Conservation (phyloP, 1,284 basidiomycete genomes). For the Xanthoconium separans region DNA sequence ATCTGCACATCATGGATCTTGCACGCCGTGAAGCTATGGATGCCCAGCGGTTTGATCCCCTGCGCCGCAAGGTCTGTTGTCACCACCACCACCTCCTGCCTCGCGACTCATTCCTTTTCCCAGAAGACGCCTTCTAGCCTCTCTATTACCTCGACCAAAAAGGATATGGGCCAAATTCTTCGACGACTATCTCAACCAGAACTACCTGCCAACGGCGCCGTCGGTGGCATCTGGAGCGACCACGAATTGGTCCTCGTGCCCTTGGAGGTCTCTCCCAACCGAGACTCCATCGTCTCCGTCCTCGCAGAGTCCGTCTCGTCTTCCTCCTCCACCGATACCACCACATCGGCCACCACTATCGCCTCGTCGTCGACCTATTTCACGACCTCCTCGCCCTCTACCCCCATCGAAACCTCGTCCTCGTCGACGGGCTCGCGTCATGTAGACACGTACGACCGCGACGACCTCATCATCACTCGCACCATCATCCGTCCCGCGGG, state of each 20-base stretch:
- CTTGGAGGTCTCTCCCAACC: slow-evolving; percentile 23
- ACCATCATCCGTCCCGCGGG: slow-evolving; percentile 29
- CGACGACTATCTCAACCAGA: slow-evolving; percentile 22
- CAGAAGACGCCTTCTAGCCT: slow-evolving; percentile 19
- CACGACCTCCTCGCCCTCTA: slow-evolving; percentile 19
- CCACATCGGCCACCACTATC: slow-evolving; percentile 6
- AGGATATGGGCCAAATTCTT: slow-evolving; percentile 29
- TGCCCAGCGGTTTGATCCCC: slow-evolving; percentile 33
- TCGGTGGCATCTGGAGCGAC: slow-evolving; percentile 34
- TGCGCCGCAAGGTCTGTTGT: slow-evolving; percentile 27
- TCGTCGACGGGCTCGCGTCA: slow-evolving; percentile 14
- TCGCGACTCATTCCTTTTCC: slow-evolving; percentile 19
- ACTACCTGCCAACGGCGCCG: slow-evolving; percentile 13
- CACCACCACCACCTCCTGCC: slow-evolving; percentile 12
- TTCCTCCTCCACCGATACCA: slow-evolving; percentile 16
- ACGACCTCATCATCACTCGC: slow-evolving; percentile 34
- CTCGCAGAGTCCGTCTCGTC: slow-evolving; percentile 19
- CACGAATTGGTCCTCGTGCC: slow-evolving; percentile 34
- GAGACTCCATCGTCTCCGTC: slow-evolving; percentile 20
- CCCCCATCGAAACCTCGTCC: slow-evolving; percentile 4
- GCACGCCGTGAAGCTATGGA: slow-evolving; percentile 31
- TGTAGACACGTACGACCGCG: slow-evolving; percentile 26
- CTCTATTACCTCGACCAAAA: slow-evolving; percentile 6
- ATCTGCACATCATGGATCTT: slow-evolving; percentile 27
- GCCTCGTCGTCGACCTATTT: slow-evolving; percentile 24